Evolutionary conservation across 768 basidiomycete genomes (phyloP).

Genomic region (Pulveroboletus frians): DNA sequence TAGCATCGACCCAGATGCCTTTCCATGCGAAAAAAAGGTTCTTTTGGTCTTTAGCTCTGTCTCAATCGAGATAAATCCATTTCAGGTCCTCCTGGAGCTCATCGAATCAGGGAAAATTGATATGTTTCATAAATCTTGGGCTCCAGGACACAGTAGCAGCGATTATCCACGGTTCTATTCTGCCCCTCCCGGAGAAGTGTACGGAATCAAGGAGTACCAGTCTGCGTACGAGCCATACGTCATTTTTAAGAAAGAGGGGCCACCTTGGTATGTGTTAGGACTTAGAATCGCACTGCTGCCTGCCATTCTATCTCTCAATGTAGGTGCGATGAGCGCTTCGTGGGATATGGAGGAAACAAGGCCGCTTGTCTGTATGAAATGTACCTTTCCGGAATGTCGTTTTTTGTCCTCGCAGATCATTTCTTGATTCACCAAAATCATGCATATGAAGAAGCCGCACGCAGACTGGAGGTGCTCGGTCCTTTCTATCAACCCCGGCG

Average conservation of each 20-base stretch:
- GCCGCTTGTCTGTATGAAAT: constrained; percentile 90
- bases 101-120: constrained; percentile 51
- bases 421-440: constrained; percentile 89
- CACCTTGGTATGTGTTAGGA: constrained; percentile 55
- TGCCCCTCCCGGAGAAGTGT: constrained; percentile 59
- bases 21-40: constrained; percentile 70
- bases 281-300: background rate
- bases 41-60: background rate
- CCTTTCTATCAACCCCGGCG: background rate
- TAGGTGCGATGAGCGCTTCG: constrained; percentile 89
- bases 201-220: constrained; percentile 73
- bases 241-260: constrained; percentile 69
- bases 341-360: constrained; percentile 91
- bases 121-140: constrained; percentile 79
- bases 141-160: constrained; percentile 74
- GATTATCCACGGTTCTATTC: constrained; percentile 68
- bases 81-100: constrained; percentile 53
- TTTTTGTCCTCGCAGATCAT: constrained; percentile 80
- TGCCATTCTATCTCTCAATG: background rate
- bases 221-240: constrained; percentile 87
- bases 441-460: constrained; percentile 67
- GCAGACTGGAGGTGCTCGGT: constrained; percentile 60
- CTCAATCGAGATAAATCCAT: background rate
- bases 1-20: constrained; percentile 51
- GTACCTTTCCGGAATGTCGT: constrained; percentile 81